Evolutionary conservation across 495 filamentous ascomycete genomes (phyloP), one percentile per base, ranked within the genome.

Genomic region (Usnea hakonensis): DNA sequence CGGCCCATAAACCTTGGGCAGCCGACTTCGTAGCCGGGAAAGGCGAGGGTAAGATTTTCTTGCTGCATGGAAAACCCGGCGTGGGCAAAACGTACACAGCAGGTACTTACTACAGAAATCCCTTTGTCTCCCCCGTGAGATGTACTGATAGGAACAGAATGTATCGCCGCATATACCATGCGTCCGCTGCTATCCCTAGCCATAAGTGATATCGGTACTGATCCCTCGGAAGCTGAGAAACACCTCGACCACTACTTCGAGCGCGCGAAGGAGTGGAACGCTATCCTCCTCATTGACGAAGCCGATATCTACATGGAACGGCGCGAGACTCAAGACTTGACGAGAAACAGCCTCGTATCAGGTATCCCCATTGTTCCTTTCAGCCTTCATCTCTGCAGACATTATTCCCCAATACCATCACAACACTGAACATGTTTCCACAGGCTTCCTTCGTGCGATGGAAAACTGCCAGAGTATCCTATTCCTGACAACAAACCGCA

Each of bases 401-500:
- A 30, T 30, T 16, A 50, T 4, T 19, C 46, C 23, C 26, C 16
- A 16, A 50, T 14, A 16, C 23, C 56, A 21, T 32, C 17, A 32
- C 23, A 21, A 32, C 32, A 13, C n/a, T 33, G 7, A 32, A 3
- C 21, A 43, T 28, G 3, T 6, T n/a, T 38, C 3, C 19, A 10
- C 10, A 58, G 83, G 80, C 13, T 84, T 86, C 76, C 78, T 85
- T 61, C 82, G 78, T 6, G 74, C 81, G 36, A 83, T 87, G 19
- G 70, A 71, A 58, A 69, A 71, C 36, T 74, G 62, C 33, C 60
- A 61, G 8, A 67, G 68, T 16, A 65, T 71, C 41, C 56, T 71
- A 5, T 72, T 72, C 46, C 59, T 74, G 0, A 72, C 68, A 14
- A 73, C 72, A 5, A 84, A 83, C 67, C 75, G 79, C 21, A 68